Evolutionary conservation across 768 basidiomycete genomes (phyloP).

Genomic region (Suillus paluster): DNA sequence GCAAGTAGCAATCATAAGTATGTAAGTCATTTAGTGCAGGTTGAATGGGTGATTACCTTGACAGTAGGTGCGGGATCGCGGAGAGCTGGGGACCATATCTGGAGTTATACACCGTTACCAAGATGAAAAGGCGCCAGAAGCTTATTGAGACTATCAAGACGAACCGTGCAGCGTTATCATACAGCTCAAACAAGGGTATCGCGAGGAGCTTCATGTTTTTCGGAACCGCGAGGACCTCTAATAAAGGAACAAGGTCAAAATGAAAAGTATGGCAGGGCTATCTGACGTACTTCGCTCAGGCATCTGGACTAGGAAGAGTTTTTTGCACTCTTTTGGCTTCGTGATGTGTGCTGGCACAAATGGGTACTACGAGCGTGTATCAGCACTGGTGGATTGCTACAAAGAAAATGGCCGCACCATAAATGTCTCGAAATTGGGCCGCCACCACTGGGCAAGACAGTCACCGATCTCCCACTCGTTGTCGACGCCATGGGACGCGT

Average conservation of each 20-base stretch:
- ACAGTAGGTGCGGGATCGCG: conserved; percentile 91
- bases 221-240: conserved; percentile 95
- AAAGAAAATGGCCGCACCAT: conserved; percentile 65
- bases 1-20: background rate
- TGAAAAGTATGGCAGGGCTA: background rate
- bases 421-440: conserved; percentile 98
- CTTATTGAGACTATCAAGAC: conserved; percentile 17
- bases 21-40: background rate
- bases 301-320: conserved; percentile 93
- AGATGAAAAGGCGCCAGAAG: conserved; percentile 10
- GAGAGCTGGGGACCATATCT: conserved; percentile 93
- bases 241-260: conserved; percentile 4
- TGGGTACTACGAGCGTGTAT: conserved; percentile 65
- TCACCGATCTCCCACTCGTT: conserved; percentile 98
- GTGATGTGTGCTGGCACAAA: conserved; percentile 95
- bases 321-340: conserved; percentile 98
- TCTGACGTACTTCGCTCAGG: conserved; percentile 82
- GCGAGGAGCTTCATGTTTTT: conserved; percentile 99
- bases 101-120: background rate
- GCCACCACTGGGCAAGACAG: conserved; percentile 97
- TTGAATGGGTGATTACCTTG: conserved; percentile 55
- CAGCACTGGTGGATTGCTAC: background rate
- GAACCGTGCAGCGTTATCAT: conserved; percentile 93
- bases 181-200: conserved; percentile 95
- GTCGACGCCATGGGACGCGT: conserved; percentile 74